phyloP scores from a whole-genome alignment of 1,139 yeast genomes.

The Taphrina sp. region DNA sequence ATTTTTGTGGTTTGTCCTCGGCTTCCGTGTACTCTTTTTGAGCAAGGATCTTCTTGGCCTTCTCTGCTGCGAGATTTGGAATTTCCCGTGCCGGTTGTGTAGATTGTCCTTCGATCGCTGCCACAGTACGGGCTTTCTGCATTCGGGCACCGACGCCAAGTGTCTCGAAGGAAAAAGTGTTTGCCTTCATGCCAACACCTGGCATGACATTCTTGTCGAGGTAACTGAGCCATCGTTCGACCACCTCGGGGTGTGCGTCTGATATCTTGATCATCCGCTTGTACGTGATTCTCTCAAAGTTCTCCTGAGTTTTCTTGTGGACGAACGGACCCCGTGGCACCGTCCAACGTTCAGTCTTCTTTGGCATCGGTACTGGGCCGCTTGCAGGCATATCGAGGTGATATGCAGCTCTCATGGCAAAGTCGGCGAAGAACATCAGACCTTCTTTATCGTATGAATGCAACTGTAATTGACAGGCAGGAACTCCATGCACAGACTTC shows the following conservation, averaged over 20 bases:
- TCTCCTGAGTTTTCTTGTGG: slow-evolving; percentile 91
- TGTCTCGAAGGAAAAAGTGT: slow-evolving; percentile 38
- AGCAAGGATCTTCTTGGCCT: slow-evolving; percentile 18
- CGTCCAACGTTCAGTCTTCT: slow-evolving; percentile 84
- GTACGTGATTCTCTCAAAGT: slow-evolving; percentile 84
- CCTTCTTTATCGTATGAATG: slow-evolving; percentile 71
- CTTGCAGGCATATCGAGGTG: slow-evolving; percentile 81
- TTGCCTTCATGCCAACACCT: slow-evolving; percentile 81
- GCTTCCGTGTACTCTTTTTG: slow-evolving; percentile 11
- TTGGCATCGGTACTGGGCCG: slow-evolving; percentile 66
- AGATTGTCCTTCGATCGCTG: slow-evolving; percentile 7
- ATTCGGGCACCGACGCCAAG: slow-evolving; percentile 17
- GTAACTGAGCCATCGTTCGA: slow-evolving; percentile 79
- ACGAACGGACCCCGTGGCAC: slow-evolving; percentile 92
- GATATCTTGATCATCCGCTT: slow-evolving; percentile 69
- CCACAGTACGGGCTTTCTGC: slow-evolving; percentile 10
- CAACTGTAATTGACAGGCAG: slow-evolving; percentile 60
- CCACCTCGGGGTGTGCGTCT: slow-evolving; percentile 82
- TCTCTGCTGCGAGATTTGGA: slow-evolving; percentile 17
- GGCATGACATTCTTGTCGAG: slow-evolving; percentile 72
- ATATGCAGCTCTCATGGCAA: slow-evolving; percentile 84
- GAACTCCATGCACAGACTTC: slow-evolving; percentile 67
- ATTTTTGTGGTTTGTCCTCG: too few species aligned
- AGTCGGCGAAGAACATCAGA: slow-evolving; percentile 75
- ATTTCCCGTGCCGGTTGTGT: slow-evolving; percentile 14